Percentiles rank a stretch among this genome's conserved stretches.
Conservation (phyloP, 352 stramenopile genomes). For the Albugo laibachii region DNA sequence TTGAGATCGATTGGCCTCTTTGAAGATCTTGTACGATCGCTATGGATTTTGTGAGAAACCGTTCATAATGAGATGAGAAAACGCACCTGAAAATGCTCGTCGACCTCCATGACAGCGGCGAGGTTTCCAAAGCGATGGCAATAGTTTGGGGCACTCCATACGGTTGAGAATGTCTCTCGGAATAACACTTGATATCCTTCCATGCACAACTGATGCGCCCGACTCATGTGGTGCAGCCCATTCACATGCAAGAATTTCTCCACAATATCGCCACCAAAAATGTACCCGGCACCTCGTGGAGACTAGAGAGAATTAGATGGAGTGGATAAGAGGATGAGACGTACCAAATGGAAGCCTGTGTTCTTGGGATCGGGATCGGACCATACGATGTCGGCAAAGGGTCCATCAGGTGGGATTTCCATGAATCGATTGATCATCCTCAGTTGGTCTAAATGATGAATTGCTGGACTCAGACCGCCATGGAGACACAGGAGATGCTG, state of each 20-base stretch:
- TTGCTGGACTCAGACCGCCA: constrained; percentile 36
- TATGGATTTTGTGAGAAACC: constrained; percentile 3
- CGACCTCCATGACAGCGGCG: constrained; percentile 43
- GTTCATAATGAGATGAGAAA: not conserved
- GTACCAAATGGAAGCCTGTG: constrained; percentile 68
- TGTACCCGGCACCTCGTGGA: constrained; percentile 64
- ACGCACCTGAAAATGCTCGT: constrained; percentile 33
- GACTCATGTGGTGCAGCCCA: constrained; percentile 55
- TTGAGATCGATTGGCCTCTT: constrained; percentile 43
- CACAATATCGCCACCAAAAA: constrained; percentile 72
- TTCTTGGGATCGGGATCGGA: constrained; percentile 63
- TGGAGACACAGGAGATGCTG: constrained; percentile 43
- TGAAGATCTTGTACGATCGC: constrained; percentile 76
- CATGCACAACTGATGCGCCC: constrained; percentile 76
- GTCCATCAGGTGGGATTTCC: constrained; percentile 55
- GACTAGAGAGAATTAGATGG: constrained; percentile 13
- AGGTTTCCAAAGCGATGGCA: constrained; percentile 73
- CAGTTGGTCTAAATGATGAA: constrained; percentile 85
- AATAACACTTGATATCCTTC: constrained; percentile 64
- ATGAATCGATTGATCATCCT: constrained; percentile 67
- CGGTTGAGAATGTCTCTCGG: constrained; percentile 53
- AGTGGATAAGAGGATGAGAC: constrained; percentile 25
- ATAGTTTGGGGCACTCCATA: constrained; percentile 78
- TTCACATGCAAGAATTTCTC: constrained; percentile 71
- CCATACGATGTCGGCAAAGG: constrained; percentile 69